Evolutionary conservation across 1,139 yeast species (phyloP).

Genomic region (Geotrichum fermentans): DNA sequence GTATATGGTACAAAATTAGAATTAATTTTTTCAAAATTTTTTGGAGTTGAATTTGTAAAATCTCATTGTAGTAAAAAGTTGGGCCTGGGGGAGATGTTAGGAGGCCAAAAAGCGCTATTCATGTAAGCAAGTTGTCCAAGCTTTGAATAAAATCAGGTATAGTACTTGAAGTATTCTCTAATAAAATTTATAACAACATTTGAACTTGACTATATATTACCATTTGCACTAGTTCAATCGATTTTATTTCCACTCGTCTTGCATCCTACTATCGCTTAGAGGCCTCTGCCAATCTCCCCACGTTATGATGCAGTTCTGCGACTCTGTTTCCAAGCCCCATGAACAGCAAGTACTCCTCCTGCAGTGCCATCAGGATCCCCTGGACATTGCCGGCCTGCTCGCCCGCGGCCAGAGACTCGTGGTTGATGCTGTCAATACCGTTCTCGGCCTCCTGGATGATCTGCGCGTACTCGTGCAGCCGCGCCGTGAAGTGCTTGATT

Average conservation of each 20-base stretch:
- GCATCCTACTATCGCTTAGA: background rate
- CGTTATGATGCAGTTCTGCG: conserved; percentile 82
- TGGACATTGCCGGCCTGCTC: conserved; percentile 35
- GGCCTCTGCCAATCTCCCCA: conserved; percentile 40
- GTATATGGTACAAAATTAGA: background rate
- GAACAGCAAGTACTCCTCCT: conserved; percentile 77
- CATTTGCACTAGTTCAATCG: too few species aligned
- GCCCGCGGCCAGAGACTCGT: conserved; percentile 20
- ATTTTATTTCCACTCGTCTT: too few species aligned
- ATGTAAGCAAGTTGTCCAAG: too few species aligned
- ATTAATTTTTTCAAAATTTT: background rate
- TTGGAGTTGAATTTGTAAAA: background rate
- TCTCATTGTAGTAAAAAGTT: background rate
- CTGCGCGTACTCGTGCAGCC: conserved; percentile 62
- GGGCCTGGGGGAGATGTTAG: background rate
- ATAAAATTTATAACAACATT: too few species aligned
- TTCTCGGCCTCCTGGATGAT: conserved; percentile 67
- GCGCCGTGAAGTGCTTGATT: conserved; percentile 48
- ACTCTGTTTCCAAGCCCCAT: conserved; percentile 88
- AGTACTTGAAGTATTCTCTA: too few species aligned
- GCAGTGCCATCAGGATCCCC: conserved; percentile 59
- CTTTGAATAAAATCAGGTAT: too few species aligned
- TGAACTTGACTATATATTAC: too few species aligned
- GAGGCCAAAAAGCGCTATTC: too few species aligned
- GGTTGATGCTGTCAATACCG: conserved; percentile 68